Percentiles rank a stretch among this genome's conserved stretches.
Conservation (phyloP, 768 basidiomycete genomes). For the Auricularia heimuer region DNA sequence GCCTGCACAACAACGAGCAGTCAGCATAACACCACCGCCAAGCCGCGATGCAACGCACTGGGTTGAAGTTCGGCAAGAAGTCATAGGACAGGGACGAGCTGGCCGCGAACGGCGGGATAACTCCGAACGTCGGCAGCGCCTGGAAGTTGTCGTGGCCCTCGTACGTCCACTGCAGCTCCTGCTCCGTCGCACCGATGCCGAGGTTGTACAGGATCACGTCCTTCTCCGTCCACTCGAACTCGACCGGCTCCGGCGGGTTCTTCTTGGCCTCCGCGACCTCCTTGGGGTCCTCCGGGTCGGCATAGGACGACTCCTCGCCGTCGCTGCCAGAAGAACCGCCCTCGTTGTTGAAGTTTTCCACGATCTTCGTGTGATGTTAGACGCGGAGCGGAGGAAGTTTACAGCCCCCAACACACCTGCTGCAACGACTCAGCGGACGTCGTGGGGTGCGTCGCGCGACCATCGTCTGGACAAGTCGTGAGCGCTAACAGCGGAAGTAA, state of each 20-base stretch:
- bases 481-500: constrained; percentile 1
- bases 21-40: no score
- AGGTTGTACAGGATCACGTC: constrained; percentile 94
- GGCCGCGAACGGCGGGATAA: constrained; percentile 81
- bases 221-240: constrained; percentile 73
- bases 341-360: constrained; percentile 49
- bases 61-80: constrained; percentile 93
- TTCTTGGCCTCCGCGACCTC: constrained; percentile 78
- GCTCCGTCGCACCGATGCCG: constrained; percentile 86
- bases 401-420: constrained; percentile 35
- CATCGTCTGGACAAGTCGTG: constrained; percentile 44
- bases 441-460: constrained; percentile 71
- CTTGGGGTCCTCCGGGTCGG: constrained; percentile 73
- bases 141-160: constrained; percentile 82
- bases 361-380: constrained; percentile 23
- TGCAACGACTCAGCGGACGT: constrained; percentile 67
- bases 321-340: constrained; percentile 13
- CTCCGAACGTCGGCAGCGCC: constrained; percentile 88
- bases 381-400: no score
- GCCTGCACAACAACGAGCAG: no score
- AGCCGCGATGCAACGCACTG: no score
- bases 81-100: constrained; percentile 60
- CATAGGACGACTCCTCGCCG: constrained; percentile 27
- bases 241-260: constrained; percentile 36
- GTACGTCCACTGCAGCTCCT: constrained; percentile 85